Percentiles rank a stretch among this genome's conserved stretches.
These are phyloP conservation scores for Medicago arabica DNA, from an alignment of 306 rosid genomes.

Conservation along the genomic window DNA sequence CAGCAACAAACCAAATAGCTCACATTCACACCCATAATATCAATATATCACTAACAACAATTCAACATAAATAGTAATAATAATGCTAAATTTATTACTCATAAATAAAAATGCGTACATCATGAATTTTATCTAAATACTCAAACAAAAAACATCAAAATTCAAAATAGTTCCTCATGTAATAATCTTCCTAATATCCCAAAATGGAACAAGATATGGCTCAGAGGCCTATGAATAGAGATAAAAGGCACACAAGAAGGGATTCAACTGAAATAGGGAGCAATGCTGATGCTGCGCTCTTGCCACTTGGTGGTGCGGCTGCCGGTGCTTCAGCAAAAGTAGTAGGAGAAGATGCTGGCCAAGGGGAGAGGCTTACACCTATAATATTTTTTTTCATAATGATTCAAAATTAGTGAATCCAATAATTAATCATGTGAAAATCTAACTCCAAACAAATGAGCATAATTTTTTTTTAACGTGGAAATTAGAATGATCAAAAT, in stretches of 20 bases:
- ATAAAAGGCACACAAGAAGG: constrained; percentile 19
- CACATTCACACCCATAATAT: constrained; percentile 1
- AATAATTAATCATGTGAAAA: too few species aligned
- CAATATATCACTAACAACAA: neutral
- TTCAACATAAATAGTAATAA: neutral
- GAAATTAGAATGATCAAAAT: too few species aligned
- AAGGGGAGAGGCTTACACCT: constrained; percentile 46
- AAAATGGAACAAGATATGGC: constrained; percentile 26
- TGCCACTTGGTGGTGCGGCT: constrained; percentile 28
- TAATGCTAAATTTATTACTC: neutral
- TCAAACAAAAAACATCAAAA: neutral
- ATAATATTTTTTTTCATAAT: too few species aligned
- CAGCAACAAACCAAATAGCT: neutral
- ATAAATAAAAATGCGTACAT: too few species aligned
- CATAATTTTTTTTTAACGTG: too few species aligned
- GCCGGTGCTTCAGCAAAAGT: constrained; percentile 36
- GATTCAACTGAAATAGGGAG: constrained; percentile 36
- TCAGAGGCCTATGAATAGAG: constrained; percentile 38
- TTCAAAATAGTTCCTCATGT: constrained; percentile 19
- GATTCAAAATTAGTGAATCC: too few species aligned
- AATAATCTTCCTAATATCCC: constrained; percentile 25
- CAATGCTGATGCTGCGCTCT: constrained; percentile 40
- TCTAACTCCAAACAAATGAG: too few species aligned
- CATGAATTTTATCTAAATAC: constrained; percentile 1
- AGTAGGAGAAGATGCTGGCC: constrained; percentile 37